Percentiles rank a stretch among this genome's conserved stretches.
Conservation (phyloP, 352 stramenopile species). For the Nothophytophthora sp. region DNA sequence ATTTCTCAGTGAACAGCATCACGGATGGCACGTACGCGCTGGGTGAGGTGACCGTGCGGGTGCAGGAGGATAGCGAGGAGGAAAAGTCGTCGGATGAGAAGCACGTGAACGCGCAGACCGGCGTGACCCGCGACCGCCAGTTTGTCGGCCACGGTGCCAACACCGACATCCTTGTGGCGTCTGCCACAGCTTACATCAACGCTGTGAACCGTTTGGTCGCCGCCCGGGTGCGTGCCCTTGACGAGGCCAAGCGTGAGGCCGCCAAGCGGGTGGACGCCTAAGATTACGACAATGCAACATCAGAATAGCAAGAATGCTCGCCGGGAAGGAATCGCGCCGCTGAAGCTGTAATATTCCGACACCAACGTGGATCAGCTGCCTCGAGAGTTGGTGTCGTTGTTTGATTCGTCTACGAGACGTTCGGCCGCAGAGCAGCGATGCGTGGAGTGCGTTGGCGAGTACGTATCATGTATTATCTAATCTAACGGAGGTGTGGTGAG, state of each 20-base stretch:
- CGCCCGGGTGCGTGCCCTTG: conserved; percentile 48
- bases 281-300: conserved; percentile 31
- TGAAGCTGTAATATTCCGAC: too few relatives aligned
- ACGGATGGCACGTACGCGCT: conserved; percentile 86
- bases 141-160: conserved; percentile 90
- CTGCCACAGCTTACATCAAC: conserved; percentile 88
- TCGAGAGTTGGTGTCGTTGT: too few relatives aligned
- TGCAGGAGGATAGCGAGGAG: conserved; percentile 64
- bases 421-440: too few relatives aligned
- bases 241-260: conserved; percentile 23
- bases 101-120: conserved; percentile 89
- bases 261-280: conserved; percentile 40
- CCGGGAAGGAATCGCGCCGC: not conserved
- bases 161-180: conserved; percentile 90
- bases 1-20: conserved; percentile 89
- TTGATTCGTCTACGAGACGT: too few relatives aligned
- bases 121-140: conserved; percentile 73
- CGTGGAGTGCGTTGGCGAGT: conserved; percentile 6
- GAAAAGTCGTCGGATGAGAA: conserved; percentile 55
- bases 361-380: too few relatives aligned
- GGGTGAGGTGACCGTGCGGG: conserved; percentile 85
- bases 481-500: conserved; percentile 14
- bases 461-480: conserved; percentile 38
- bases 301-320: conserved; percentile 14
- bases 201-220: conserved; percentile 86